Evolutionary conservation across 768 basidiomycete genomes (phyloP), one percentile per base, ranked within the genome.

Genomic region (Rhodotorula kratochvilovae): DNA sequence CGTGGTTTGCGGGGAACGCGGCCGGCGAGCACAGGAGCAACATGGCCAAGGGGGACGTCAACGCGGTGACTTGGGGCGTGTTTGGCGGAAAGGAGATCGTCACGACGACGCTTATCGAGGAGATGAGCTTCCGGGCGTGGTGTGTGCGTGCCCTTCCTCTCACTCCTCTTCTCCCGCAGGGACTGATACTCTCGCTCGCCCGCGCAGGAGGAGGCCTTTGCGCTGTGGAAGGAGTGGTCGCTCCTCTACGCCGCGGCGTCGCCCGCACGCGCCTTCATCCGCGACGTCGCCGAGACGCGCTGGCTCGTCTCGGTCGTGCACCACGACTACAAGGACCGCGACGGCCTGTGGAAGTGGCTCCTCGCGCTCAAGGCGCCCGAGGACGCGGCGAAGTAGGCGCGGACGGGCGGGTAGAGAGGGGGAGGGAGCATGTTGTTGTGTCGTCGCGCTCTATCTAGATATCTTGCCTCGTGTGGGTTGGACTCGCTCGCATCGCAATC

Each of bases 11-110:
- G 1, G 90, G 85, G 16, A 91, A 93, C 45, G 45, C 60, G 27
- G 54, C 92, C 89, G 93, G 90, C 36, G 89, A 91, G 60, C 87
- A 84, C 70, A 82, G 84, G 73, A 92, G 87, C 21, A 98, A 96
- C 79, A 86, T 95, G 33, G 83, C 85, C 2, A 86, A 88, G 57
- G 87, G 86, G 45, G 89, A 87, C 23, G 86, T 90, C 66, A 97
- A 97, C 80, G 94, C 93, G 0, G 96, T 99, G 13, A 99, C 96
- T 2, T 99, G 96, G 96, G 96, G 94, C 66, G 89, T 98, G 12
- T 99, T 99, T 80, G 91, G 93, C 0, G 96, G 92, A 0, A 90
- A 96, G 79, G 96, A 99, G 81, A 89, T 99, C 57, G 86, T 89
- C 3, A 95, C 97, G 78, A 91, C 95, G 11, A 99, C 96, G 0